Evolutionary conservation across 2,329 filamentous ascomycete species (phyloP), one percentile per base, ranked within the genome.

Genomic region (Colletotrichum lentis): DNA sequence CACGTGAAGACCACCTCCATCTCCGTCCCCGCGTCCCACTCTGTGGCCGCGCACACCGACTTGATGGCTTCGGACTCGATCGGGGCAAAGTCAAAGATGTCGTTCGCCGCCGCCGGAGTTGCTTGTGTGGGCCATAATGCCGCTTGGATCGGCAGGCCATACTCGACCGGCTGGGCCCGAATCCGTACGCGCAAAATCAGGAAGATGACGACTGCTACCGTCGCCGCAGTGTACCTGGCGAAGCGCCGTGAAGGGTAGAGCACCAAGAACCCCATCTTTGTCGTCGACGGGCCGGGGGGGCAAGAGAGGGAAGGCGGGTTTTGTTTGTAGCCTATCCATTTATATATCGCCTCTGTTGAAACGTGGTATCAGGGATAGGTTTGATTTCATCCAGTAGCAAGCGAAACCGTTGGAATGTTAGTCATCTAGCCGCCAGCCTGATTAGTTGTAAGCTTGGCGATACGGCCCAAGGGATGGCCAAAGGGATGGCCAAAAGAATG

Each of bases 1-100:
- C 79, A 81, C 20, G 74, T 80, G 59, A 81, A 81, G 1, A 81
- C 70, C 8, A 81, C 31, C 22, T 70, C 68, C 12, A 63, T 49
- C 20, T n/a, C 39, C 20, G 27, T 54, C 3, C 31, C n/a, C 5
- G 65, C 20, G 46, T 74, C 73, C 74, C 74, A 76, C 44, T 73
- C 49, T 41, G 71, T 73, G 5, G 57, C 60, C 1, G 50, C 53
- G 59, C 74, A 76, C 31, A 22, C 20, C 24, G 47, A 50, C 22
- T 31, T 50, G 14, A 50, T 50, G 22, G 22, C 11, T 50, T 50
- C 47, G 12, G 47, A 50, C 22, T 50, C 22, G 22, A 50, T 27
- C 22, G 47, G 47, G 22, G 47, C 12, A 31, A 27, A 50, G 47
- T 50, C 47, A 22, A 50, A 50, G 22, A 50, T 27, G 22, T 50